Evolutionary conservation across 352 stramenopile genomes (phyloP).

Genomic region (Globisporangium lucens): DNA sequence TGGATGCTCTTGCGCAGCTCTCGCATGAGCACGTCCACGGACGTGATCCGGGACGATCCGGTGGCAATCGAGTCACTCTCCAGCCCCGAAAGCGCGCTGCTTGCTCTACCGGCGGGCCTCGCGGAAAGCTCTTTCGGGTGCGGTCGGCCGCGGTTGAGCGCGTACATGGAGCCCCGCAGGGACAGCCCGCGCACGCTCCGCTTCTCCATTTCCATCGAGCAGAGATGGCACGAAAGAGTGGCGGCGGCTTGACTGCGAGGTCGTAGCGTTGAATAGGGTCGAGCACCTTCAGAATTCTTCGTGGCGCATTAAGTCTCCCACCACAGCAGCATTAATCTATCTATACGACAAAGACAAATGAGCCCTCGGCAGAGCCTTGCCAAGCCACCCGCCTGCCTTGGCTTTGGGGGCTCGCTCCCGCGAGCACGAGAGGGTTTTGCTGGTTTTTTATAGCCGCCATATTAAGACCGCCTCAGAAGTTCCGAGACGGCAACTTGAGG

Average conservation of each 20-base stretch:
- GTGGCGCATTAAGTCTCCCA: constrained; percentile 1
- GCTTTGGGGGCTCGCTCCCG: neutral
- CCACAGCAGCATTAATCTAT: constrained; percentile 9
- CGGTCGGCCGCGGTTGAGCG: constrained; percentile 14
- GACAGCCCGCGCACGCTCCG: constrained; percentile 25
- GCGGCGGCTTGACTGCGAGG: neutral
- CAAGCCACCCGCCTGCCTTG: neutral
- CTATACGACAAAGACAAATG: constrained; percentile 13
- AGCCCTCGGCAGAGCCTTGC: neutral
- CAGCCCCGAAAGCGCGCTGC: neutral
- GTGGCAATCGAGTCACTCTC: constrained; percentile 6
- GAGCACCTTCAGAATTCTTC: constrained; percentile 7
- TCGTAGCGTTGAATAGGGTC: neutral
- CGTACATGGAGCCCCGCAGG: constrained; percentile 37
- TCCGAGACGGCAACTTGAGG: neutral
- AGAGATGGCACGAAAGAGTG: neutral
- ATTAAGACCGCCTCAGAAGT: neutral
- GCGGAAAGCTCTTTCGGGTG: constrained; percentile 18
- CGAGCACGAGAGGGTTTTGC: constrained; percentile 4
- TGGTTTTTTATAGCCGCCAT: neutral
- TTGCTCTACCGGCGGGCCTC: constrained; percentile 6
- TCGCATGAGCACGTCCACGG: constrained; percentile 46
- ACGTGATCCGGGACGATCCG: constrained; percentile 21
- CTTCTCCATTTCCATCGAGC: constrained; percentile 17
- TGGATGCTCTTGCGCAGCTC: constrained; percentile 52